Conservation (phyloP, 2,329 filamentous ascomycete genomes). For the Leptographium flavum region DNA sequence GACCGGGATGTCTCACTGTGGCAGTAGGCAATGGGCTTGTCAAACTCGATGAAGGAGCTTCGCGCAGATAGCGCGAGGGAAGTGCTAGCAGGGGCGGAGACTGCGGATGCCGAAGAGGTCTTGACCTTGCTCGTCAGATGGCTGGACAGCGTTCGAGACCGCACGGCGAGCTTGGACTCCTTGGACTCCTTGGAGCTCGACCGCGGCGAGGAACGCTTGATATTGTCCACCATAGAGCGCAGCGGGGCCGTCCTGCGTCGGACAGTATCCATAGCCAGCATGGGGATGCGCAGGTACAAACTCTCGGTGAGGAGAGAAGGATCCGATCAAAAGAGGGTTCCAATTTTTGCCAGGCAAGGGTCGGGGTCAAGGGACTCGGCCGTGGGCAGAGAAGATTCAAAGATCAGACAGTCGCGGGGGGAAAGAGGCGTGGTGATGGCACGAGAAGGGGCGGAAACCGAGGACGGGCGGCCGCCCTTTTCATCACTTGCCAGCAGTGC, state of each 20-base stretch:
- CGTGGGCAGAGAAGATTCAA: not conserved
- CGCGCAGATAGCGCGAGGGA: not conserved
- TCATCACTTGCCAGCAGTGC: not conserved
- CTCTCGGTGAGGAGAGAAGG: not conserved
- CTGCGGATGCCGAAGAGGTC: not conserved
- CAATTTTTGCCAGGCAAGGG: too few relatives aligned
- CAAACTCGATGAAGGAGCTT: not conserved
- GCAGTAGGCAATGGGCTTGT: not conserved
- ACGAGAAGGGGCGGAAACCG: not conserved
- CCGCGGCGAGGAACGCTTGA: not conserved
- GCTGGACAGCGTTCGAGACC: not conserved
- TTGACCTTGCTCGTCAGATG: not conserved
- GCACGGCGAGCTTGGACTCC: constrained; percentile 1
- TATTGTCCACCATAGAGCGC: constrained; percentile 2
- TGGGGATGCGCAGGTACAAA: not conserved
- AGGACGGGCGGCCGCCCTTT: constrained; percentile 1
- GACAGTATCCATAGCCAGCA: constrained; percentile 5
- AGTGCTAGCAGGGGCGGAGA: not conserved
- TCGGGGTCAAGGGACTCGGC: not conserved
- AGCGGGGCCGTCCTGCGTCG: constrained; percentile 4
- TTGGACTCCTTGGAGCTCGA: constrained; percentile 1
- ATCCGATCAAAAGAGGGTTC: too few relatives aligned
- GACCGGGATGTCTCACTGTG: constrained; percentile 10
- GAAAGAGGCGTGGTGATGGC: not conserved
- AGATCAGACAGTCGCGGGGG: not conserved